phyloP scores from a whole-genome alignment of 2,329 filamentous ascomycete species.

The Verticillium longisporum region DNA sequence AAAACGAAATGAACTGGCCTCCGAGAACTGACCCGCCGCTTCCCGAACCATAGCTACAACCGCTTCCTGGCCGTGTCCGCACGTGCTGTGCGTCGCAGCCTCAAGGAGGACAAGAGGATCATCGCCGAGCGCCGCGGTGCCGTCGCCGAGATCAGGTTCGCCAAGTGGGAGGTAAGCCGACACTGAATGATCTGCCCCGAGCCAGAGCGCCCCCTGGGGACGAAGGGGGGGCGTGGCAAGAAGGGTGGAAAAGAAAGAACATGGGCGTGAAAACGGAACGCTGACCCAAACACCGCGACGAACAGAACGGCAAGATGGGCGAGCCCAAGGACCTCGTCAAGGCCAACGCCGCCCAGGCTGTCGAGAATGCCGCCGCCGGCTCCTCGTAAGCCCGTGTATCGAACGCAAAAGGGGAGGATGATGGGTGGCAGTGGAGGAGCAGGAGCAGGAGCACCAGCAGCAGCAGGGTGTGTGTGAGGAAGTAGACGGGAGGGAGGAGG shows the following conservation, averaged over 20 bases:
- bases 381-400: not conserved
- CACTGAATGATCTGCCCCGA: not conserved
- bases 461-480: not conserved
- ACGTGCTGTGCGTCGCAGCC: constrained; percentile 88
- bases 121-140: constrained; percentile 82
- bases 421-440: not conserved
- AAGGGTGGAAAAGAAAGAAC: no score
- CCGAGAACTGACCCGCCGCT: not conserved
- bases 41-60: constrained; percentile 72
- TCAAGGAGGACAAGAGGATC: constrained; percentile 92
- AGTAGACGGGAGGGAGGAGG: not conserved
- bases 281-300: constrained; percentile 25
- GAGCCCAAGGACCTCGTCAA: constrained; percentile 67
- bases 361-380: constrained; percentile 19
- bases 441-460: no score
- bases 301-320: constrained; percentile 91
- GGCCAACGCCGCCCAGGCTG: constrained; percentile 33
- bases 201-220: no score
- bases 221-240: no score
- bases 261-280: not conserved
- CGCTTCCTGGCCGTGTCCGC: constrained; percentile 95
- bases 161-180: constrained; percentile 85
- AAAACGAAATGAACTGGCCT: not conserved
- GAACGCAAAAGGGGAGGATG: not conserved
- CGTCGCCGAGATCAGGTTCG: constrained; percentile 73